phyloP scores from a whole-genome alignment of 78 protist genomes.

The Dictyostelium capitatum region DNA sequence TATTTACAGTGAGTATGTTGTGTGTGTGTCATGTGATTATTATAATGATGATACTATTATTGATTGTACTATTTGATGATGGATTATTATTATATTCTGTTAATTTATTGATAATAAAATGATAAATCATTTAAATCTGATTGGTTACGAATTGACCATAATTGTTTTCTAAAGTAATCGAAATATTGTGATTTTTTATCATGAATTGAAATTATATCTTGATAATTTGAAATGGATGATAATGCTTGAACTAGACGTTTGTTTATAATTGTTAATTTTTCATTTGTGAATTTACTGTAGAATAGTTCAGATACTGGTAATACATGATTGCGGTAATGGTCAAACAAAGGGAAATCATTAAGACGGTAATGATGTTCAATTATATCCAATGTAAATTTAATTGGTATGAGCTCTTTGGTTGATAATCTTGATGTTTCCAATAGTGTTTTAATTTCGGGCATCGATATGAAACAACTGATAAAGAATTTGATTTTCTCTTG shows the following conservation, averaged over 20 bases:
- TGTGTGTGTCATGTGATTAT: neutral
- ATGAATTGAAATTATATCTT: neutral
- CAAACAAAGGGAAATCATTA: conserved; percentile 53
- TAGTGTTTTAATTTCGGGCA: neutral
- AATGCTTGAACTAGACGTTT: conserved; percentile 9
- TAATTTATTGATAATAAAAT: conserved; percentile 27
- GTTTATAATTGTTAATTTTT: conserved; percentile 30
- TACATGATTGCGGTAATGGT: neutral
- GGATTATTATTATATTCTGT: neutral
- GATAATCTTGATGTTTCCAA: neutral
- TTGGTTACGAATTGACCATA: conserved; percentile 32
- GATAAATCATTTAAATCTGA: conserved; percentile 6
- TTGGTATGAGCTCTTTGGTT: conserved; percentile 34
- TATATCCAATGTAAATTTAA: conserved; percentile 61
- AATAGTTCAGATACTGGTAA: conserved; percentile 43
- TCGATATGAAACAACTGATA: neutral
- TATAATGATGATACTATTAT: too few species aligned
- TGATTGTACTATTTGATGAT: too few species aligned
- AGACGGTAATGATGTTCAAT: conserved; percentile 51
- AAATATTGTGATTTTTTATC: conserved; percentile 32
- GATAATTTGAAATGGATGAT: neutral
- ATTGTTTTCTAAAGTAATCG: neutral
- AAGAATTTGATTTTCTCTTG: neutral
- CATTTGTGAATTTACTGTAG: conserved; percentile 41
- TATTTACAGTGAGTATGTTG: neutral